phyloP scores from a whole-genome alignment of 768 basidiomycete species.

The Russula emetica region DNA sequence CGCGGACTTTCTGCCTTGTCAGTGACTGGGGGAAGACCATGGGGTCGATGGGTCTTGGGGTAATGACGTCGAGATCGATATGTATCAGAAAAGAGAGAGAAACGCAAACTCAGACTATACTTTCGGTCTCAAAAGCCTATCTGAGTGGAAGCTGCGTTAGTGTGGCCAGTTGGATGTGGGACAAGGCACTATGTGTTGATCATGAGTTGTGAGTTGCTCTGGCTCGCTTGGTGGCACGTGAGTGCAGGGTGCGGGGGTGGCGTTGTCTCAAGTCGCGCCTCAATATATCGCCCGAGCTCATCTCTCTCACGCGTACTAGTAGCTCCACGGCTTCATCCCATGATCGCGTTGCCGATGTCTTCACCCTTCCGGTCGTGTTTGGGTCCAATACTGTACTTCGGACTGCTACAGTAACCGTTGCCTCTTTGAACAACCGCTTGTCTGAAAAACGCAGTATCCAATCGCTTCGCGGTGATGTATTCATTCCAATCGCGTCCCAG shows the following conservation, averaged over 20 bases:
- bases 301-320: no score
- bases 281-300: no score
- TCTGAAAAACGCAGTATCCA: background rate
- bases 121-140: constrained; percentile 4
- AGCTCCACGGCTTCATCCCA: background rate
- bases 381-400: background rate
- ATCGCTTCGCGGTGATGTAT: background rate
- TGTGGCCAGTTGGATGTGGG: background rate
- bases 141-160: background rate
- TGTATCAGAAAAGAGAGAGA: background rate
- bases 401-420: background rate
- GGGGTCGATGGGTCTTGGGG: background rate
- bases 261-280: no score
- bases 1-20: background rate
- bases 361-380: background rate
- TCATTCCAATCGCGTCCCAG: background rate
- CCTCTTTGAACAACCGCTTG: no score
- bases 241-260: no score
- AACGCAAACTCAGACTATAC: constrained; percentile 12
- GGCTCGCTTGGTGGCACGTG: no score
- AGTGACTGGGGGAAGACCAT: background rate
- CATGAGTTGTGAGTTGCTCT: no score
- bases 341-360: background rate
- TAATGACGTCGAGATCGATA: background rate
- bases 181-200: no score